Conservation (phyloP, 202 grass and related monocot genomes). For the Digitaria exilis region DNA sequence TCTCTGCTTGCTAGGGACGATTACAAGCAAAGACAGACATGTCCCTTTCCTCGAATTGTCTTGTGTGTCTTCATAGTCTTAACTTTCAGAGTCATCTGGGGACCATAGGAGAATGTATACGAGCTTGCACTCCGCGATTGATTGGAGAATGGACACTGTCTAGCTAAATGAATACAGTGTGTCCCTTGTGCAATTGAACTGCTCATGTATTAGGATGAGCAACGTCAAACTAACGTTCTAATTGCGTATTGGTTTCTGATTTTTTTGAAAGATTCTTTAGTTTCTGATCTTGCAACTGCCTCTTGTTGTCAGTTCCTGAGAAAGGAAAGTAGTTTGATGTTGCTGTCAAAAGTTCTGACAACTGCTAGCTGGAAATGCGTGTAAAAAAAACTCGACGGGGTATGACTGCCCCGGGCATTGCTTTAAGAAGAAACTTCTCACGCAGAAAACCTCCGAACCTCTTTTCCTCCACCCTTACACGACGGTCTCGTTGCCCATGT, state of each 20-base stretch:
- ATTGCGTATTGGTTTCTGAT: background rate
- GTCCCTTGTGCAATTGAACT: background rate
- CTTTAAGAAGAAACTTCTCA: no score
- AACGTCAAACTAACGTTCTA: background rate
- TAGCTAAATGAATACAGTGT: background rate
- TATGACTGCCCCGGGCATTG: no score
- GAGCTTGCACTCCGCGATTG: background rate
- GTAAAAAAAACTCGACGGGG: no score
- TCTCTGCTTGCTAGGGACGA: slow-evolving; percentile 7
- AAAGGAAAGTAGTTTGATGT: background rate
- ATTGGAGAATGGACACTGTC: background rate
- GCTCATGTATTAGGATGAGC: background rate
- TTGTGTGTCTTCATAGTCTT: background rate
- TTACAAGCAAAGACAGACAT: slow-evolving; percentile 17
- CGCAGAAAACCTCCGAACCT: no score
- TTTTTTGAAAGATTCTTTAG: background rate
- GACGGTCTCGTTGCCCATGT: no score
- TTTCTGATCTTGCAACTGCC: background rate
- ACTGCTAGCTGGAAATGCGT: background rate
- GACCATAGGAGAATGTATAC: background rate
- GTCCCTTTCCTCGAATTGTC: background rate
- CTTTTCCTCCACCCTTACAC: no score
- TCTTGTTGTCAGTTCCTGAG: background rate
- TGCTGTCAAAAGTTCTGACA: background rate
- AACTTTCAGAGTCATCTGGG: background rate